These are phyloP conservation scores for Trichoderma oligosporum DNA, from an alignment of 2,329 filamentous ascomycete species.

Conservation along the genomic window DNA sequence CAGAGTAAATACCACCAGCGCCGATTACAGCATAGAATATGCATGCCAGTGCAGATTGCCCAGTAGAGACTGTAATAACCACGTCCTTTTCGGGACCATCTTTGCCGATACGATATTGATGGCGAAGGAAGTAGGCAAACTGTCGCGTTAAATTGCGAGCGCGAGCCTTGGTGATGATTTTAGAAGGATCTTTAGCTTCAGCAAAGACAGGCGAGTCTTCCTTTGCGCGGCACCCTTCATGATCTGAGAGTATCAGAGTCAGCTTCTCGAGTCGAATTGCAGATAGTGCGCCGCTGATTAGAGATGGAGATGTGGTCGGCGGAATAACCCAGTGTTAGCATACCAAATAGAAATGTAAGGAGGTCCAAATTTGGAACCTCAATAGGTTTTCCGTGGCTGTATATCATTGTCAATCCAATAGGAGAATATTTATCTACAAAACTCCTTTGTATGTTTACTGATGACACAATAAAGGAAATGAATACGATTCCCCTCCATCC, in stretches of 20 bases:
- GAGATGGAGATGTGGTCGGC: neutral
- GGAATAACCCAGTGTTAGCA: neutral
- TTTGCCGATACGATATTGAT: conserved; percentile 49
- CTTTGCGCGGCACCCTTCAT: conserved; percentile 31
- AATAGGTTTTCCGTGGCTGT: conserved; percentile 30
- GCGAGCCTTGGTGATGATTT: conserved; percentile 50
- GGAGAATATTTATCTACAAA: too few species aligned
- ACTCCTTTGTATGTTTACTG: too few species aligned
- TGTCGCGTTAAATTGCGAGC: conserved; percentile 47
- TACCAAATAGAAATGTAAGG: conserved; percentile 44
- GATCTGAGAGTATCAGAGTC: conserved; percentile 32
- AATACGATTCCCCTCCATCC: neutral
- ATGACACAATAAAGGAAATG: too few species aligned
- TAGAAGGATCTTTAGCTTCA: conserved; percentile 54
- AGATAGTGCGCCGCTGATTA: neutral
- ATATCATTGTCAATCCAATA: conserved; percentile 36
- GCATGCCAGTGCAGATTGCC: conserved; percentile 51
- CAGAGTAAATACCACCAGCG: conserved; percentile 57
- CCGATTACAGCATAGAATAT: conserved; percentile 56
- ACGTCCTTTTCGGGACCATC: conserved; percentile 49
- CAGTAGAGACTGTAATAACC: conserved; percentile 53
- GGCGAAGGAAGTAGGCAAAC: conserved; percentile 53
- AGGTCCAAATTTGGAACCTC: conserved; percentile 40
- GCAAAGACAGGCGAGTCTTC: conserved; percentile 53
- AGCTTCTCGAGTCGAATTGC: neutral